phyloP scores from a whole-genome alignment of 1,284 basidiomycete species.

The Cryptococcus amylolentus region DNA sequence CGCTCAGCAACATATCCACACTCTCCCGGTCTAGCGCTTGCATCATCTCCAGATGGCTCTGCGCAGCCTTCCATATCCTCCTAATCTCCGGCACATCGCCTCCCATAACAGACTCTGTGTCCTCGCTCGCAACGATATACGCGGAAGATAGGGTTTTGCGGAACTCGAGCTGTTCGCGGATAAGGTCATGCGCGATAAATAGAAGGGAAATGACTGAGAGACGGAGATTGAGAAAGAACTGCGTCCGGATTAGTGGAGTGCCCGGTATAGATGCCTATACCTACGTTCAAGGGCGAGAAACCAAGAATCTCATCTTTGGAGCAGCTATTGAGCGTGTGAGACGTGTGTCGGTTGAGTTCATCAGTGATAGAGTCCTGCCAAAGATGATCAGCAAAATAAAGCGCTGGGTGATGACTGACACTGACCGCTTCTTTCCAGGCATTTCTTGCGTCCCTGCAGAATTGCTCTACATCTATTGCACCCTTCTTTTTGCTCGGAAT shows the following conservation, averaged over 20 bases:
- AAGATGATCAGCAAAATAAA: too few relatives aligned
- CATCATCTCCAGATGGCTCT: slow-evolving; percentile 17
- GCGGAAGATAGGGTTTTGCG: slow-evolving; percentile 20
- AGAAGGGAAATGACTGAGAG: slow-evolving; percentile 26
- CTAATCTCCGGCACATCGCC: background rate
- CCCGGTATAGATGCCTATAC: background rate
- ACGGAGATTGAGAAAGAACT: slow-evolving; percentile 27
- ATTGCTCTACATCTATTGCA: slow-evolving; percentile 19
- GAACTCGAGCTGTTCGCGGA: slow-evolving; percentile 28
- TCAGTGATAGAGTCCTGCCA: slow-evolving; percentile 12
- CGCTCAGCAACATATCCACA: slow-evolving; percentile 26
- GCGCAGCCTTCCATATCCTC: slow-evolving; percentile 1
- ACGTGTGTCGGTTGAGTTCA: slow-evolving; percentile 9
- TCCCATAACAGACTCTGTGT: background rate
- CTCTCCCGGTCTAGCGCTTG: slow-evolving; percentile 26
- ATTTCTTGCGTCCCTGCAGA: slow-evolving; percentile 16
- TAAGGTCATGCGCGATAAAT: slow-evolving; percentile 26
- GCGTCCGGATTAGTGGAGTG: background rate
- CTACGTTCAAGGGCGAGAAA: slow-evolving; percentile 37
- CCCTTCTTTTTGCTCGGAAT: slow-evolving; percentile 22
- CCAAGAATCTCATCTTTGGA: slow-evolving; percentile 20
- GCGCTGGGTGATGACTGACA: background rate
- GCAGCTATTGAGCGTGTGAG: slow-evolving; percentile 13
- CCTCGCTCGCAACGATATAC: slow-evolving; percentile 14
- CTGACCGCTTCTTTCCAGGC: slow-evolving; percentile 28